Evolutionary conservation across 2,329 filamentous ascomycete genomes (phyloP).

Genomic region (Pestalotiopsis sp.): DNA sequence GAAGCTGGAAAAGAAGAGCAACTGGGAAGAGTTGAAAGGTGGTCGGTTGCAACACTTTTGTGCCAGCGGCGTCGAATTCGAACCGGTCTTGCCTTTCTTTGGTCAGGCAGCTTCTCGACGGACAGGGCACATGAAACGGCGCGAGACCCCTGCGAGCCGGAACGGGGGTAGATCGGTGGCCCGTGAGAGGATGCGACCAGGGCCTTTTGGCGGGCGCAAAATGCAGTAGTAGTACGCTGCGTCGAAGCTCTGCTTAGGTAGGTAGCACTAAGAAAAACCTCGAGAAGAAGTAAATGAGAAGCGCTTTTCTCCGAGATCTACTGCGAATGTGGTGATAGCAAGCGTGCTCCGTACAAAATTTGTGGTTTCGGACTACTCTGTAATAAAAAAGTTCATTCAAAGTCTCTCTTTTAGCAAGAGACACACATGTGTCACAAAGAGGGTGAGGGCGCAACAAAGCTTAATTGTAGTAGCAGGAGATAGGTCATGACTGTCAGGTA

Average conservation of each 20-base stretch:
- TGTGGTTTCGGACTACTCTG: background rate
- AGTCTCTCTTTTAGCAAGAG: background rate
- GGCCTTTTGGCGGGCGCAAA: constrained; percentile 12
- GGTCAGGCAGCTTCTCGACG: constrained; percentile 15
- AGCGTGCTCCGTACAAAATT: background rate
- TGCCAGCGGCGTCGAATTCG: constrained; percentile 8
- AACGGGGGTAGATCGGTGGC: constrained; percentile 34
- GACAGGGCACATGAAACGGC: constrained; percentile 38
- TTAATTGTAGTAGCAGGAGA: background rate
- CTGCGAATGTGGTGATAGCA: background rate
- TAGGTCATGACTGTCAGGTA: background rate
- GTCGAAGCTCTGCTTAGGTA: constrained; percentile 33
- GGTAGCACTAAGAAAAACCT: background rate
- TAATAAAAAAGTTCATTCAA: background rate
- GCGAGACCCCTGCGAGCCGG: constrained; percentile 32
- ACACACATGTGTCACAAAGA: background rate
- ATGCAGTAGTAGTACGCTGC: constrained; percentile 26
- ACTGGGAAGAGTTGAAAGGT: constrained; percentile 5
- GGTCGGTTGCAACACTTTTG: constrained; percentile 14
- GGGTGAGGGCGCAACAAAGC: background rate
- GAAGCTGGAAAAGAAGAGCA: constrained; percentile 10
- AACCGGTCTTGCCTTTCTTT: background rate
- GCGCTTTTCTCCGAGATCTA: background rate
- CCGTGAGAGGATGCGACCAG: constrained; percentile 26
- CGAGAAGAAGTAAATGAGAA: background rate